Evolutionary conservation across 1,284 basidiomycete genomes (phyloP), one percentile per base, ranked within the genome.

Genomic region (Fomes fomentarius): DNA sequence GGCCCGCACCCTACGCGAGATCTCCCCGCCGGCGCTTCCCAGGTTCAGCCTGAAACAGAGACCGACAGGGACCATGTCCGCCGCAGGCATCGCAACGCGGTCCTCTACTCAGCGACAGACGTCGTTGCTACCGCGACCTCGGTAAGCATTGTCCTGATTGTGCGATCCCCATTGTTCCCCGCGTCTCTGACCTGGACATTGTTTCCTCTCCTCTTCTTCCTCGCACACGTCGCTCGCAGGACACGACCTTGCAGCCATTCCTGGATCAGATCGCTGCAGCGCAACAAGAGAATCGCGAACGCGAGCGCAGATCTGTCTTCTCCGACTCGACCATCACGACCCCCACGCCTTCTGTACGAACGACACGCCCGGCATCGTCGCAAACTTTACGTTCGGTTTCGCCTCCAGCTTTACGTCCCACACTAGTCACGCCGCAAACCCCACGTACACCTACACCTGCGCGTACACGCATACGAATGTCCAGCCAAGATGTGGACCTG

Each of bases 41-140:
- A 37, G 34, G 35, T n/a, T n/a, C n/a, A n/a, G n/a, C n/a, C 40
- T 34, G 48, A 56, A 47, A 28, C 48, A 35, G 51, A 45, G 42
- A 21, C 37, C 46, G 46, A 34, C 43, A 50, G 54, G 17, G 51
- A 49, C 44, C 50, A 52, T 51, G 48, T 58, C 53, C 58, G 61
- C 22, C 61, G 65, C 40, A 60, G 54, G 47, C 64, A 63, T 62
- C 62, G 65, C 45, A 57, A 62, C 54, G 66, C 59, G 11, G 60
- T 54, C 50, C 61, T 64, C 44, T 66, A 69, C 56, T 60, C 66
- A 52, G 58, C 58, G 30, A 58, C 57, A 25, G 63, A 64, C 48
- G 65, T 69, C 58, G 67, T 73, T 54, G 62, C 59, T 60, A 62
- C 62, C 52, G 62, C 66, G 64, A 68, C 65, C 54, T 62, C 64